Evolutionary conservation across 306 rosid genomes (phyloP).

Genomic region (Argentina anserina): DNA sequence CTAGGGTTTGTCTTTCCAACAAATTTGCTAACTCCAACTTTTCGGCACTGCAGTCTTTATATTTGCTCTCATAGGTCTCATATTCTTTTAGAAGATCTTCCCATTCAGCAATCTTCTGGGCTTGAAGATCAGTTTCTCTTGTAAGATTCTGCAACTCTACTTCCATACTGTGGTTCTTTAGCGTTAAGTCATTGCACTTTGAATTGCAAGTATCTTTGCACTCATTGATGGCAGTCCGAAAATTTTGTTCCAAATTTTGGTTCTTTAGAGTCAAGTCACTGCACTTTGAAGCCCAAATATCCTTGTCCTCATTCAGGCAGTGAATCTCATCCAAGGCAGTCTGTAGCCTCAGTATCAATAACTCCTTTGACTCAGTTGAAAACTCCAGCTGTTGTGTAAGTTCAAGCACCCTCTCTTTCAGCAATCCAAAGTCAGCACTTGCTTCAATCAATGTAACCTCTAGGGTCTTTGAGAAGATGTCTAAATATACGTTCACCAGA

Average conservation of each 20-base stretch:
- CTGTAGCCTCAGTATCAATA: slow-evolving; percentile 61
- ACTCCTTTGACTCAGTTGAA: slow-evolving; percentile 69
- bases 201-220: slow-evolving; percentile 50
- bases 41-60: slow-evolving; percentile 50
- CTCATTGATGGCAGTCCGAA: slow-evolving; percentile 41
- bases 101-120: slow-evolving; percentile 52
- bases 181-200: slow-evolving; percentile 62
- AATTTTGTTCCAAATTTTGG: slow-evolving; percentile 57
- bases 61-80: slow-evolving; percentile 54
- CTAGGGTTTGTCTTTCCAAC: slow-evolving; percentile 45
- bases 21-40: slow-evolving; percentile 57
- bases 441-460: slow-evolving; percentile 77
- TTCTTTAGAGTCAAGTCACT: slow-evolving; percentile 59
- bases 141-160: slow-evolving; percentile 40
- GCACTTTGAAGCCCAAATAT: slow-evolving; percentile 47
- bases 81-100: slow-evolving; percentile 53
- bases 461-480: slow-evolving; percentile 75
- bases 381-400: slow-evolving; percentile 66
- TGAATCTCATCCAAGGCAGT: slow-evolving; percentile 59
- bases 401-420: slow-evolving; percentile 53
- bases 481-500: slow-evolving; percentile 63
- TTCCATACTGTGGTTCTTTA: slow-evolving; percentile 59
- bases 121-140: slow-evolving; percentile 49
- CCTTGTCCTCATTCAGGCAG: slow-evolving; percentile 56
- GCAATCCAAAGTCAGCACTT: slow-evolving; percentile 43